Percentiles rank a stretch among this genome's conserved stretches.
phyloP scores from a whole-genome alignment of 2,329 filamentous ascomycete species.

The Aspergillus terreus region DNA sequence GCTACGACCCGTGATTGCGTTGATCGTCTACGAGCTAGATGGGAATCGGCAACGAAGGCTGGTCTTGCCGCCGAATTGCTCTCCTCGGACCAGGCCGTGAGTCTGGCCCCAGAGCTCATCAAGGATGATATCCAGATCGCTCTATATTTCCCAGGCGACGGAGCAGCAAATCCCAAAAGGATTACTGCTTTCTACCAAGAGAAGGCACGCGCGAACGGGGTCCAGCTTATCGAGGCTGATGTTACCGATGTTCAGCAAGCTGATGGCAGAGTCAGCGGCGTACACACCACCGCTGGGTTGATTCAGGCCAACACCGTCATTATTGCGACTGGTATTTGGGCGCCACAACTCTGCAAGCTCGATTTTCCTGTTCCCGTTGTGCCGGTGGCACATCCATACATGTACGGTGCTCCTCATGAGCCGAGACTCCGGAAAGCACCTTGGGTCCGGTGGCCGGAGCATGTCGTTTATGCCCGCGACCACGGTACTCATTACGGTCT shows the following conservation, averaged over 20 bases:
- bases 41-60: conserved; percentile 15
- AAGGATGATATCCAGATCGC: conserved; percentile 17
- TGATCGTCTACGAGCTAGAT: conserved; percentile 15
- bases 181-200: conserved; percentile 24
- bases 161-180: conserved; percentile 21
- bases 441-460: conserved; percentile 35
- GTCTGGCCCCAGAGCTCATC: conserved; percentile 26
- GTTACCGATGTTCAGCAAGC: conserved; percentile 15
- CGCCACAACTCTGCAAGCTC: conserved; percentile 16
- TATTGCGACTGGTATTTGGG: conserved; percentile 31
- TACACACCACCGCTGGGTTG: conserved; percentile 14
- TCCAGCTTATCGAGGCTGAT: conserved; percentile 20
- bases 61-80: conserved; percentile 25
- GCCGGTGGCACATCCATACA: conserved; percentile 36
- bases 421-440: conserved; percentile 19
- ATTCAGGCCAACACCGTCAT: conserved; percentile 16
- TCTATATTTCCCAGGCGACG: conserved; percentile 25
- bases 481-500: conserved; percentile 31
- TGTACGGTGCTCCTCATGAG: conserved; percentile 21
- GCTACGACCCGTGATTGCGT: conserved; percentile 19
- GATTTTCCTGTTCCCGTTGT: conserved; percentile 28
- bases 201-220: conserved; percentile 17
- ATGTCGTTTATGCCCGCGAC: conserved; percentile 33
- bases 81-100: conserved; percentile 16
- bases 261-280: conserved; percentile 14